Evolutionary conservation across 2,329 filamentous ascomycete species (phyloP), one percentile per base, ranked within the genome.

Genomic region (Ophiostoma triangulosporum): DNA sequence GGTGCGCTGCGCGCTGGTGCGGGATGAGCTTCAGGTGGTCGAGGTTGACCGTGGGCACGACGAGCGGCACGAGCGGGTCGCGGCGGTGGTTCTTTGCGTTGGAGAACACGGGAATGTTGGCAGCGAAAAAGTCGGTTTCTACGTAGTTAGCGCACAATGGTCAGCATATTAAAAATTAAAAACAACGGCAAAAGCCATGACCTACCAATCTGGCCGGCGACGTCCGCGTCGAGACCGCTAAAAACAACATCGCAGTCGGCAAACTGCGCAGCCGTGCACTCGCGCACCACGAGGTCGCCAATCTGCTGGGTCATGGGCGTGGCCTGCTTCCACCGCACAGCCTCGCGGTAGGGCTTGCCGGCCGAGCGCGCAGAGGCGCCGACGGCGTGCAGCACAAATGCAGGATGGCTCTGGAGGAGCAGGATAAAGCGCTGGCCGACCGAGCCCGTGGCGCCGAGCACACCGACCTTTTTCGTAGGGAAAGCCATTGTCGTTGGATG

Each of bases 31-130:
- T 80, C 62, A 96, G 78, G 69, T 97, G 91, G 43, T 80, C 70
- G 12, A 95, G 81, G 73, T 97, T 97, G 68, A 97, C 90, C 20
- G 89, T 95, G 1, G 93, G 93, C 8, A 97, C 90, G 59, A 97
- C 86, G 64, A 97, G 82, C 11, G 93, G 93, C 2, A 96, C 89
- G 49, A 91, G 75, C 20, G 89, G 88, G 66, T 95, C 84, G 66
- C 84, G 84, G 62, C 93, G 86, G 77, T 95, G 88, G 78, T 96
- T 97, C 71, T 96, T 96, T 51, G 93, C 90, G 69, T 97, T 98
- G 63, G 89, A 95, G 74, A 98, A 97, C 66, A 96, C 86, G 63
- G 88, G 82, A 51, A 96, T 81, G 64, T 95, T 83, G 57, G 88
- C 84, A 65, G 84, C 85, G 64, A 95, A 77, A 69, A 97, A 97